phyloP scores from a whole-genome alignment of 2,329 filamentous ascomycete species.

The Exophiala alcalophila region DNA sequence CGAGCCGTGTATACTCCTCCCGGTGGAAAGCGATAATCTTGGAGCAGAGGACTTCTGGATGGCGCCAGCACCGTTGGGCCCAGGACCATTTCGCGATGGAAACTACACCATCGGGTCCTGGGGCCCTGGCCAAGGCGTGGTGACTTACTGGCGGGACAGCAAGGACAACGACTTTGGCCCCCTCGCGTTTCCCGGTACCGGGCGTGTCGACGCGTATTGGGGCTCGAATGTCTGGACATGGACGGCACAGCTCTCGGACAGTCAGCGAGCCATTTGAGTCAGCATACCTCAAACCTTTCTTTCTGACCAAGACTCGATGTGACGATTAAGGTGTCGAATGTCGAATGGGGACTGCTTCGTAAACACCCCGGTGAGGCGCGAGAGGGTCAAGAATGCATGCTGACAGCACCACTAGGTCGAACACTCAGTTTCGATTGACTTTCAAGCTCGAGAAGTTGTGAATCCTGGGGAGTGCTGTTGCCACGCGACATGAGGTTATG shows the following conservation, averaged over 20 bases:
- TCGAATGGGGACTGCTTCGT: too few relatives aligned
- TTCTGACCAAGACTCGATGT: too few relatives aligned
- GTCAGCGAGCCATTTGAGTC: neutral
- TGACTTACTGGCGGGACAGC: slow-evolving; percentile 12
- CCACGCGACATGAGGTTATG: too few relatives aligned
- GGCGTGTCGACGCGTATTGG: slow-evolving; percentile 10
- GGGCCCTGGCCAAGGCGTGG: slow-evolving; percentile 8
- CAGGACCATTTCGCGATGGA: slow-evolving; percentile 6
- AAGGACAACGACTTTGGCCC: neutral
- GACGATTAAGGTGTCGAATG: too few relatives aligned
- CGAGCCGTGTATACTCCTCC: slow-evolving; percentile 6
- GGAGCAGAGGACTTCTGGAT: slow-evolving; percentile 7
- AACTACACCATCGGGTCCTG: slow-evolving; percentile 15
- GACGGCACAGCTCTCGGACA: neutral
- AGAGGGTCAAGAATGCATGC: too few relatives aligned
- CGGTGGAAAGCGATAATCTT: neutral
- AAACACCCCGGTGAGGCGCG: too few relatives aligned
- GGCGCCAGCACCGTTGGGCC: slow-evolving; percentile 10
- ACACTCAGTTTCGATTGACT: too few relatives aligned
- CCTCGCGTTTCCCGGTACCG: slow-evolving; percentile 7
- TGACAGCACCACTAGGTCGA: too few relatives aligned
- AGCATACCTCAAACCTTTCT: too few relatives aligned
- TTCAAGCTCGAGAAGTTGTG: too few relatives aligned
- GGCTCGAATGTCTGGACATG: slow-evolving; percentile 11
- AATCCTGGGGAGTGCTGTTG: too few relatives aligned